Conservation (phyloP, 352 stramenopile genomes). For the Phytophthora europaea region DNA sequence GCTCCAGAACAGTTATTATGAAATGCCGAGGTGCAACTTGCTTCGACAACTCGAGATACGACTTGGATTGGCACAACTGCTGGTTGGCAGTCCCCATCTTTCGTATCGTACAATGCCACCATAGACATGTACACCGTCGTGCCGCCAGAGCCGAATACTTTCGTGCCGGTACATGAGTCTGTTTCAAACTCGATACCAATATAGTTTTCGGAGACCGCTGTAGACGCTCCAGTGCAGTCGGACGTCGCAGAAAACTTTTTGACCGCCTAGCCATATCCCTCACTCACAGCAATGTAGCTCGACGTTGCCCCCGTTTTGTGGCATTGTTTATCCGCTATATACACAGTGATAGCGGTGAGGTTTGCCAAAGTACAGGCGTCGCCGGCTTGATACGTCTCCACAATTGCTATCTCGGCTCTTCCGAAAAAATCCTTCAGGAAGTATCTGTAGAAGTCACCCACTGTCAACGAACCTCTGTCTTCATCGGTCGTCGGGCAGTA, state of each 20-base stretch:
- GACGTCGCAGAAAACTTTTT: not conserved
- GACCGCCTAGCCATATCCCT: not conserved
- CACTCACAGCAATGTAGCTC: not conserved
- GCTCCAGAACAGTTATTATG: not conserved
- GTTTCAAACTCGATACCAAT: accelerated
- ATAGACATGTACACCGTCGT: not conserved
- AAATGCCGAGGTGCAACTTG: not conserved
- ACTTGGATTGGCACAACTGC: not conserved
- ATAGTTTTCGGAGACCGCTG: not conserved
- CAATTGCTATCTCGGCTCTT: too few species aligned
- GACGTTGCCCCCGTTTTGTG: not conserved
- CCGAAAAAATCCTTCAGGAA: not conserved
- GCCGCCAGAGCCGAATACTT: not conserved
- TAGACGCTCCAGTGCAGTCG: not conserved
- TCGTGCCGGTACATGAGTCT: not conserved
- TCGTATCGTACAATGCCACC: not conserved
- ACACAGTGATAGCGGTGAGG: not conserved
- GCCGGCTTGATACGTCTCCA: not conserved
- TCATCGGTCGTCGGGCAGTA: not conserved
- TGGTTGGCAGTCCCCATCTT: not conserved
- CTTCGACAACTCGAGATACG: not conserved
- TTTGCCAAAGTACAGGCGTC: not conserved
- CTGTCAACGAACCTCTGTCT: too few species aligned
- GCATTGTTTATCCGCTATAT: not conserved
- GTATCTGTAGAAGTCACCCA: not conserved